Base-by-base conservation (phyloP, 1,284 basidiomycete genomes). In the Neotropicomus parvogracilis region DNA sequence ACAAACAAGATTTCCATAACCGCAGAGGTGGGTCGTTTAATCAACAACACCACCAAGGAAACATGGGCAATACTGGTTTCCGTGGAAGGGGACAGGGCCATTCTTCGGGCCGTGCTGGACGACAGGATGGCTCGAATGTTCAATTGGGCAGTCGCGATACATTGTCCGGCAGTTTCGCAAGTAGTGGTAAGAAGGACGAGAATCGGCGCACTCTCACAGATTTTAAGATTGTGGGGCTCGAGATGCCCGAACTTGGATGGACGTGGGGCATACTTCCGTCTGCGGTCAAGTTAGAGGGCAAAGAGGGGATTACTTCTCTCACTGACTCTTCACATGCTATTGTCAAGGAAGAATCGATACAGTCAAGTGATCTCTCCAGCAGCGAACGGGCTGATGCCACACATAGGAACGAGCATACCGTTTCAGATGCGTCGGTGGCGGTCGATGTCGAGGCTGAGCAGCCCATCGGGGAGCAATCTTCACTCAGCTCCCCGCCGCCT, bases 151-250 rank as follows among this genome's bases (percentile, higher is more conserved):
- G 70, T 33, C 73, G 76, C 57, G 80, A 83, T 59, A 70, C 72
- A 27, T 54, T 70, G 20, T 60, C 70, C 53, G 67, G 70, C 50
- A 70, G 72, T 41, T 75, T 67, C 57, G 68, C 70, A 59, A 67
- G 71, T 51, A 64, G 59, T 65, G 78, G 81, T 75, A 88, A 87
- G 78, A 85, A 84, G 67, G 83, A 91, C 68, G 80, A 88, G 72
- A 80, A 88, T 68, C 73, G 84, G 59, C 81, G 90, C 52, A 95
- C 92, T 29, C 81, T 97, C 62, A 95, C 93, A 39, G 94, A 97
- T 72, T 97, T 97, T 80, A 90, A 95, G 70, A 93, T 97, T 64
- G 77, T 94, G 59, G 92, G 88, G 20, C 77, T 97, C 59, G 83
- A 90, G 65, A 85, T 95, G 58, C 75, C 72, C 58, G 82, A 83